phyloP scores from a whole-genome alignment of 148 eudicot species.

The Rhododendron simsii region DNA sequence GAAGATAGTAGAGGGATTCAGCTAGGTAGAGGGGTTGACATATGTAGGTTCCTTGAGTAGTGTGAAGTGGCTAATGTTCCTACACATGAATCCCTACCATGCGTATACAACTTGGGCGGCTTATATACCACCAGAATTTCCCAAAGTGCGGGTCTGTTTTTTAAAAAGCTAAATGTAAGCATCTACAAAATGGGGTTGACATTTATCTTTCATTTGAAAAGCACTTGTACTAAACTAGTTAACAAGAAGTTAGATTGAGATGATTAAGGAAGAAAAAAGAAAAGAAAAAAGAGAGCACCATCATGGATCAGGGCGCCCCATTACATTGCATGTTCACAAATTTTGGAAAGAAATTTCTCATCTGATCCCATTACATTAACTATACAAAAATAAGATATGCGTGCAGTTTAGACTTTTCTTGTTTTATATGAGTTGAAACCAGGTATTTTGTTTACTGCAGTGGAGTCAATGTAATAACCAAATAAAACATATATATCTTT shows the following conservation, averaged over 20 bases:
- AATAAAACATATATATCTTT: not conserved
- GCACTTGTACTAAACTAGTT: not conserved
- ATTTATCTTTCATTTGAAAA: not conserved
- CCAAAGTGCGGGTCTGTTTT: not conserved
- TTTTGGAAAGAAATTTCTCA: not conserved
- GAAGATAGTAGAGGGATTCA: constrained; percentile 4
- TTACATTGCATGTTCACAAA: not conserved
- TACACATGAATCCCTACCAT: constrained; percentile 4
- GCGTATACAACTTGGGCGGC: not conserved
- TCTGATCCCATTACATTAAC: not conserved
- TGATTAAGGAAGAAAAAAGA: not conserved
- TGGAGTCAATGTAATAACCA: not conserved
- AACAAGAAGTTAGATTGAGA: constrained; percentile 3
- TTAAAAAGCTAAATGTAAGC: not conserved
- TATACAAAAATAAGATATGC: not conserved
- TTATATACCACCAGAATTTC: not conserved
- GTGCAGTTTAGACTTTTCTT: not conserved
- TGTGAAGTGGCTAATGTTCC: not conserved
- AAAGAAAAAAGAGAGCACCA: not conserved
- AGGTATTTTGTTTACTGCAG: not conserved
- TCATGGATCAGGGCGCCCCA: not conserved
- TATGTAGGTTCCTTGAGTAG: not conserved
- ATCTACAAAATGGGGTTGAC: not conserved
- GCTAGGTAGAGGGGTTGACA: not conserved
- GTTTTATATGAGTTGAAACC: not conserved